These are phyloP conservation scores for Alloascoidea hylecoeti DNA, from an alignment of 805 yeast genomes.

Conservation along the genomic window DNA sequence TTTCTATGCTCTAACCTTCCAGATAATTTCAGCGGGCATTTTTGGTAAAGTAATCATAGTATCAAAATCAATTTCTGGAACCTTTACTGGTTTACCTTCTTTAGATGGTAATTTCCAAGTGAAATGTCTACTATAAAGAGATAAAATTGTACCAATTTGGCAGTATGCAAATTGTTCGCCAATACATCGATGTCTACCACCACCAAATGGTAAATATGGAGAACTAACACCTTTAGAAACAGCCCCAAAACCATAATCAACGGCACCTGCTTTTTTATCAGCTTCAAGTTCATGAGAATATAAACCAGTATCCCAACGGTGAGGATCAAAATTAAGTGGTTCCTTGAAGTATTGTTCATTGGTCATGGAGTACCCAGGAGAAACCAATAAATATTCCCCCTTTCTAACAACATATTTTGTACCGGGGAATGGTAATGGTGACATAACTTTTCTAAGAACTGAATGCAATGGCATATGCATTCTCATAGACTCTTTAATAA, in stretches of 20 bases:
- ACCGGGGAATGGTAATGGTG: constrained; percentile 67
- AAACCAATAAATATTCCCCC: constrained; percentile 81
- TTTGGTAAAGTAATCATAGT: constrained; percentile 89
- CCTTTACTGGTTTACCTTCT: constrained; percentile 8
- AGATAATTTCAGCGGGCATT: constrained; percentile 33
- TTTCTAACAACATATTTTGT: constrained; percentile 71
- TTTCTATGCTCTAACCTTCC: too few species aligned
- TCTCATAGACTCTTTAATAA: constrained; percentile 87
- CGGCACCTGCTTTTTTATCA: constrained; percentile 19
- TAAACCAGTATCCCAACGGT: constrained; percentile 52
- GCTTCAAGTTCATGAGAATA: constrained; percentile 10
- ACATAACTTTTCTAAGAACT: constrained; percentile 80
- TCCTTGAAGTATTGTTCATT: constrained; percentile 69
- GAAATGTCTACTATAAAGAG: constrained; percentile 60
- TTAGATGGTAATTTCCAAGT: constrained; percentile 55
- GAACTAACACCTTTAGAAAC: constrained; percentile 92
- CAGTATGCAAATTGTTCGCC: constrained; percentile 97
- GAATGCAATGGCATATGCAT: constrained; percentile 96
- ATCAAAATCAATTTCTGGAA: constrained; percentile 52
- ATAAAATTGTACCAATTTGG: constrained; percentile 77
- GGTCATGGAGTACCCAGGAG: constrained; percentile 86
- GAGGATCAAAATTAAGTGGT: constrained; percentile 62
- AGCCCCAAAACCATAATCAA: constrained; percentile 95
- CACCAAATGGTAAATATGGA: constrained; percentile 96
- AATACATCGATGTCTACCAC: constrained; percentile 98